phyloP scores from a whole-genome alignment of 768 basidiomycete genomes.

The Lyophyllum shimeji region DNA sequence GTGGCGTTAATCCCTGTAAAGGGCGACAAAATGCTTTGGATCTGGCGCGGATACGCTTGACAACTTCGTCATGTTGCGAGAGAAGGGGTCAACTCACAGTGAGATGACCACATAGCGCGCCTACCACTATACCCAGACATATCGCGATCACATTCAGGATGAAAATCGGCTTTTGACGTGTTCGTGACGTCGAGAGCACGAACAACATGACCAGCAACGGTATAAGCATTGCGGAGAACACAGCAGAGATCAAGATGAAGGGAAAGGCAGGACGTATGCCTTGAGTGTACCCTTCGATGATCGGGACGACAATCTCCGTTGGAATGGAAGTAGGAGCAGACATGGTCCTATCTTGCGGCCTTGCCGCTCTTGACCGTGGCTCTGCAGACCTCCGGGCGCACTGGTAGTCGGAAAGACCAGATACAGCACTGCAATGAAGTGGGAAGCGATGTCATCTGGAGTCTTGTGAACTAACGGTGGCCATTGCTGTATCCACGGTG shows the following conservation, averaged over 20 bases:
- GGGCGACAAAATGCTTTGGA: constrained; percentile 1
- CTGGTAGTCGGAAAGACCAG: background rate
- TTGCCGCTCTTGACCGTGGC: background rate
- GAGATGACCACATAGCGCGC: background rate
- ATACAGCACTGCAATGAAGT: background rate
- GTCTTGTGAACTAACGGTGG: no score
- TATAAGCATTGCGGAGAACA: constrained; percentile 15
- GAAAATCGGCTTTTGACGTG: constrained; percentile 22
- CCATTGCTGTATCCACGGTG: no score
- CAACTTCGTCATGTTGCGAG: background rate
- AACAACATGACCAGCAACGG: constrained; percentile 24
- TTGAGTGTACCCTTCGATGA: background rate
- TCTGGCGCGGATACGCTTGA: background rate
- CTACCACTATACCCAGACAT: constrained; percentile 9
- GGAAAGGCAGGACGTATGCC: background rate
- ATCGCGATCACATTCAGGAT: constrained; percentile 22
- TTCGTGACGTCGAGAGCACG: constrained; percentile 20
- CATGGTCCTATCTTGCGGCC: background rate
- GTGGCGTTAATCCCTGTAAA: background rate
- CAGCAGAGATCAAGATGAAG: background rate
- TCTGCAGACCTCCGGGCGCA: background rate
- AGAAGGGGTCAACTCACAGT: background rate
- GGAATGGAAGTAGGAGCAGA: background rate
- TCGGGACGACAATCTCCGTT: background rate
- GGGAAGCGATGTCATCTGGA: no score